phyloP scores from a whole-genome alignment of 257 asterid genomes.

The Cordia subcordata region DNA sequence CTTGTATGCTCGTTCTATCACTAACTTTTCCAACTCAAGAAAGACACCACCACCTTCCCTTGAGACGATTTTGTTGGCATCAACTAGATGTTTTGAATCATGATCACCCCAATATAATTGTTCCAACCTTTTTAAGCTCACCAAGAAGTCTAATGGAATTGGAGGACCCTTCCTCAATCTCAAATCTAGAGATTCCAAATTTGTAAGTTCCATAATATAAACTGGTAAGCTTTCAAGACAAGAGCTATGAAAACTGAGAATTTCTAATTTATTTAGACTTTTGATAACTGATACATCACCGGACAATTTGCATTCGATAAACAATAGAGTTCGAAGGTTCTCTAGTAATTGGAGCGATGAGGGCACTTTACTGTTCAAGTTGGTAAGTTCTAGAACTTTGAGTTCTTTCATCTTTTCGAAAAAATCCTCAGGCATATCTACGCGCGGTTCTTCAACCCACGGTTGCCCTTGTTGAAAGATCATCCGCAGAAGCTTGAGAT shows the following conservation, averaged over 20 bases:
- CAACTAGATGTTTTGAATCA: not conserved
- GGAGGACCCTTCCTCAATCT: not conserved
- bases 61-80: not conserved
- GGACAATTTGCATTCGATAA: not conserved
- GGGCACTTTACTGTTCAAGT: not conserved
- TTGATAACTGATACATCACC: not conserved
- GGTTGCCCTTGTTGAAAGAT: not conserved
- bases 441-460: not conserved
- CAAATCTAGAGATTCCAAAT: constrained; percentile 6
- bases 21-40: not conserved
- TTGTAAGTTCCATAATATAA: constrained; percentile 3
- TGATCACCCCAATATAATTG: constrained; percentile 6
- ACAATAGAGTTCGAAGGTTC: constrained; percentile 1
- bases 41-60: not conserved
- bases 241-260: constrained; percentile 12
- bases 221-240: not conserved
- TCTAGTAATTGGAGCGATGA: constrained; percentile 5
- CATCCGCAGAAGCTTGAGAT: constrained; percentile 1
- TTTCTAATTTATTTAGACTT: not conserved
- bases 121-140: constrained; percentile 6
- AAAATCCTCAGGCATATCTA: not conserved
- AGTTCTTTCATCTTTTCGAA: constrained; percentile 4
- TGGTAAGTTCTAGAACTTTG: not conserved
- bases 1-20: not conserved
- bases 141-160: constrained; percentile 7